Evolutionary conservation across 768 basidiomycete species (phyloP), one percentile per base, ranked within the genome.

Genomic region (Hypholoma fasciculare): DNA sequence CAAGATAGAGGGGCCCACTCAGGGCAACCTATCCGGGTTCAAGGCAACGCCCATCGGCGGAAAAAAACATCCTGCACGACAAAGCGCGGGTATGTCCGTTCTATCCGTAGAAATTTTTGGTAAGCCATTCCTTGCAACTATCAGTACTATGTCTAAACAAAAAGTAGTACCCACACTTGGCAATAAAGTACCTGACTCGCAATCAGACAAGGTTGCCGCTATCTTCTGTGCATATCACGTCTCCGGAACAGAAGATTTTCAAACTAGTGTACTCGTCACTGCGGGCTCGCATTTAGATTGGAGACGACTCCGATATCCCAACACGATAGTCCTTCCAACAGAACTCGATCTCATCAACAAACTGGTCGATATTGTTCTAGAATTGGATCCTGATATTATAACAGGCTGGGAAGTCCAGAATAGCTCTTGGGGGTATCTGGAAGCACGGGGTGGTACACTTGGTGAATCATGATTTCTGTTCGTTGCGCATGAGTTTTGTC

Each of bases 401-500:
- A 81, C 85, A 0, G 96, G 96, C 14, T 98, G 94, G 93, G 96
- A 99, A 59, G 79, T 96, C 12, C 94, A 97, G 67, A 76, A 78
- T 17, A 78, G 82, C 2, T 94, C 92, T 6, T 99, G 97, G 96
- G 96, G 96, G 0, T 98, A 94, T 71, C 74, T 97, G 1, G 75
- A 79, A 49, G 82, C 82, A n/a, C 81, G 96, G 42, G 89, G 85
- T 14, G 69, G 69, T 52, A 69, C 72, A 4, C 83, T 85, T 60
- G 87, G 92, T 90, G 54, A 20, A 59, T 56, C 39, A 4, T 42
- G 43, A 19, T 23, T 57, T 14, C 23, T 56, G 47, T 36, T 39
- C 54, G 47, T 36, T 39, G n/a, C n/a, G 43, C 7, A 47, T 9
- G 7, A n/a, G 12, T 11, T 14, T 27, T 27, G 1, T 38, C 53